These are phyloP conservation scores for Nothophytophthora sp. DNA, from an alignment of 352 stramenopile genomes.

Conservation along the genomic window DNA sequence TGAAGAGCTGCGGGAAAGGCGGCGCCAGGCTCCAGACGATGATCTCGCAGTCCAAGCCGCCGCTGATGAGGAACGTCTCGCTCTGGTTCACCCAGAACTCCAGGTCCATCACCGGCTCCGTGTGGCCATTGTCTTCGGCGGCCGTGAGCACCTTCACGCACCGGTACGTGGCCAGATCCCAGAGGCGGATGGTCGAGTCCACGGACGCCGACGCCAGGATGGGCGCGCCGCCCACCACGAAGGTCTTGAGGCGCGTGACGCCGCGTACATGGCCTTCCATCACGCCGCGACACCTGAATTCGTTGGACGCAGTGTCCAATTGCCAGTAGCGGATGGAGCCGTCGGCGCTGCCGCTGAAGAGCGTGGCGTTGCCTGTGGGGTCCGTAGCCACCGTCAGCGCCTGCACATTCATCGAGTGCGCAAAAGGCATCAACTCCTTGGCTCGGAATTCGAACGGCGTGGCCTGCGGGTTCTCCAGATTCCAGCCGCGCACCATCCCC, in stretches of 20 bases:
- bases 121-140: slow-evolving; percentile 69
- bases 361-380: slow-evolving; percentile 56
- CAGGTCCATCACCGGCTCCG: slow-evolving; percentile 83
- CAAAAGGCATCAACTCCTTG: slow-evolving; percentile 72
- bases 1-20: slow-evolving; percentile 81
- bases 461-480: slow-evolving; percentile 70
- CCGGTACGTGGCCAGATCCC: slow-evolving; percentile 82
- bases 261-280: slow-evolving; percentile 82
- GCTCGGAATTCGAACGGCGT: slow-evolving; percentile 65
- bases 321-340: slow-evolving; percentile 85
- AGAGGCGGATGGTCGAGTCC: slow-evolving; percentile 81
- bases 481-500: slow-evolving; percentile 82
- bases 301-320: slow-evolving; percentile 61
- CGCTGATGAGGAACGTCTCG: slow-evolving; percentile 88
- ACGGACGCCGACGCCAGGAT: slow-evolving; percentile 84
- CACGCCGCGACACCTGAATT: slow-evolving; percentile 74
- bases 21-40: slow-evolving; percentile 82
- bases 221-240: slow-evolving; percentile 57
- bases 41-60: slow-evolving; percentile 77
- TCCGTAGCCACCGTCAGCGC: slow-evolving; percentile 77
- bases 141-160: slow-evolving; percentile 77
- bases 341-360: slow-evolving; percentile 78
- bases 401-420: slow-evolving; percentile 74
- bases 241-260: slow-evolving; percentile 84
- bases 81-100: slow-evolving; percentile 86